A percentile compares a stretch with the other conserved stretches of the same genome.
Conservation (phyloP, 1,284 basidiomycete genomes). For the Naganishia cerealis region DNA sequence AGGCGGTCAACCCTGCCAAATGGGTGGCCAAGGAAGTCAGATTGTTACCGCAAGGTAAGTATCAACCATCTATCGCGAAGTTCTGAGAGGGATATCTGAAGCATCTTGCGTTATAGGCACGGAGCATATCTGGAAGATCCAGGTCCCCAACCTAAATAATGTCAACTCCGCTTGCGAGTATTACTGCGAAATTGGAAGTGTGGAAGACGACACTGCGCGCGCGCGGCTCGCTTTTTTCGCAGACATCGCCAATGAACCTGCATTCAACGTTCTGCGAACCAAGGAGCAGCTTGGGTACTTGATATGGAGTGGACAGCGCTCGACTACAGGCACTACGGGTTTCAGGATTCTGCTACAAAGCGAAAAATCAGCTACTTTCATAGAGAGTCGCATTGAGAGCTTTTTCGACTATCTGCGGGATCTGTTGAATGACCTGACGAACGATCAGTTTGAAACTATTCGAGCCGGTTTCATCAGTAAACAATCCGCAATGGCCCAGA, state of each 20-base stretch:
- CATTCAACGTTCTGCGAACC: conserved; percentile 87
- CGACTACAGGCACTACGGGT: conserved; percentile 69
- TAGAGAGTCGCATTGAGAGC: conserved; percentile 83
- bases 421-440: conserved; percentile 62
- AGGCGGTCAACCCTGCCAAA: conserved; percentile 61
- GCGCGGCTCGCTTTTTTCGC: conserved; percentile 55
- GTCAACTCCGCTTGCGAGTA: conserved; percentile 81
- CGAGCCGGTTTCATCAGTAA: conserved; percentile 67
- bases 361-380: conserved; percentile 76
- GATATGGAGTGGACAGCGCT: conserved; percentile 62
- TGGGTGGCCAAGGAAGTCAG: conserved; percentile 64
- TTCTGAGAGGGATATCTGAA: no score
- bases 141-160: conserved; percentile 84
- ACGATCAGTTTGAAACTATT: conserved; percentile 67
- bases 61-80: neutral
- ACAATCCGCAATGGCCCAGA: conserved; percentile 72
- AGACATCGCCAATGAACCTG: conserved; percentile 81
- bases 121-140: conserved; percentile 68
- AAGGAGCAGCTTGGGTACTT: conserved; percentile 96
- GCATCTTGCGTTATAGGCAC: conserved; percentile 57
- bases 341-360: conserved; percentile 86
- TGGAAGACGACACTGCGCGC: conserved; percentile 58
- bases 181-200: conserved; percentile 65
- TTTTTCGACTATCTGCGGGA: conserved; percentile 74
- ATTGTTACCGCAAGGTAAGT: conserved; percentile 66